Conservation (phyloP, 2,329 filamentous ascomycete species). For the Nothomitra cinnamomea region DNA sequence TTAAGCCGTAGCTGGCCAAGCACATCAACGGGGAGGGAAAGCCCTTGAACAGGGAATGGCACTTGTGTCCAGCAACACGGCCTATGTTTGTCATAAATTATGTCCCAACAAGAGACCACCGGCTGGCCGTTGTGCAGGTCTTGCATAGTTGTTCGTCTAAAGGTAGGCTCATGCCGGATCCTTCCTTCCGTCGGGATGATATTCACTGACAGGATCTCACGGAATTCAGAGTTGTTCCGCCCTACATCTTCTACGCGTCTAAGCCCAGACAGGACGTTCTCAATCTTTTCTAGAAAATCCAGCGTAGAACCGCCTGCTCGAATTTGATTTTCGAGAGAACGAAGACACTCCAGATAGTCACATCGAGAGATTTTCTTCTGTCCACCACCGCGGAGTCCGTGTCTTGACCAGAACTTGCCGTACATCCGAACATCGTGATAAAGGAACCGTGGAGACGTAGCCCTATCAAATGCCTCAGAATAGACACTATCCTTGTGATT, state of each 20-base stretch:
- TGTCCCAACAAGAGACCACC: conserved; percentile 10
- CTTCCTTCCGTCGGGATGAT: no score
- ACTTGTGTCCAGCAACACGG: conserved; percentile 1
- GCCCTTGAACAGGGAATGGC: not conserved
- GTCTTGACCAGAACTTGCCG: not conserved
- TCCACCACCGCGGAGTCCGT: not conserved
- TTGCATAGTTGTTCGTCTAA: not conserved
- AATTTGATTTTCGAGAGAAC: not conserved
- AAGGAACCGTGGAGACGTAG: conserved; percentile 6
- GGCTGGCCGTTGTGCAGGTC: conserved; percentile 9
- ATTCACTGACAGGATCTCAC: not conserved
- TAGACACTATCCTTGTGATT: not conserved
- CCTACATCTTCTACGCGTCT: no score
- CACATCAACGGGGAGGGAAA: not conserved
- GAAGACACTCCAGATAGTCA: not conserved
- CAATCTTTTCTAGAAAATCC: no score
- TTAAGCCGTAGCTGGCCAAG: not conserved
- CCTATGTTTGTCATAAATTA: conserved; percentile 7
- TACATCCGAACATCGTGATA: not conserved
- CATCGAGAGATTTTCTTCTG: not conserved
- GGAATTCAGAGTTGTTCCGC: not conserved
- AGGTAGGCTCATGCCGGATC: not conserved
- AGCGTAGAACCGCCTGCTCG: no score
- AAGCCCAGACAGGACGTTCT: not conserved
- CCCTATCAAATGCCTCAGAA: no score